Base-by-base conservation (phyloP, 2,329 filamentous ascomycete genomes). In the Fusarium dimerum region DNA sequence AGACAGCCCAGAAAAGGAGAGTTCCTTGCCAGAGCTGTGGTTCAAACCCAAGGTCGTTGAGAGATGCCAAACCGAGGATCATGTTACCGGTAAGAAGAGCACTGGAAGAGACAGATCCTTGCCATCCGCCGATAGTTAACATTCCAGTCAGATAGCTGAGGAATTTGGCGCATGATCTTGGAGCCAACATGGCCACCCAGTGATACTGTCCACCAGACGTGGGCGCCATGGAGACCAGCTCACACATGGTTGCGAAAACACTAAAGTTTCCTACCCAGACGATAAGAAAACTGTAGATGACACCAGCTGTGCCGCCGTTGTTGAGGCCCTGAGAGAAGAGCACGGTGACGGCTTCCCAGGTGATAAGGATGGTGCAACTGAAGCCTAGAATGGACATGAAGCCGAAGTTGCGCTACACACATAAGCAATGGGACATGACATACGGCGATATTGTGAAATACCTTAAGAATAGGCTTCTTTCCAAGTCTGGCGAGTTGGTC, bases 161-260 rank as follows among this genome's bases (percentile, higher is more conserved):
- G 45, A 80, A 76, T 51, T 78, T 80, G 56, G 82, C 76, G 30
- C 72, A 73, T 16, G 68, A 69, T 2, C 66, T 67, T 1, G 80
- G 77, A 3, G 67, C 77, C 49, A 84, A 75, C 57, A 81, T 77
- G 1, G 77, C 80, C 0, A 84, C 79, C 80, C 81, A 84, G 62
- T 84, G 80, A 56, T 85, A 85, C 66, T 86, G 81, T 9, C 82
- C 82, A 43, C 81, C 82, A 0, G 79, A 51, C 60, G 83, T 62
- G 61, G 81, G 58, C 54, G 79, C 73, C 70, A 78, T 77, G 1
- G 73, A 77, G 2, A 73, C 72, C 55, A 77, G 70, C 63, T 78
- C 76, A 12, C 62, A 66, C 55, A 69, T 61, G 18, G 64, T 71
- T 4, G 71, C 66, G 26, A 76, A 77, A 26, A 78, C 71, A 34